Conservation (phyloP, 768 basidiomycete genomes). For the Hypsizygus marmoreus region DNA sequence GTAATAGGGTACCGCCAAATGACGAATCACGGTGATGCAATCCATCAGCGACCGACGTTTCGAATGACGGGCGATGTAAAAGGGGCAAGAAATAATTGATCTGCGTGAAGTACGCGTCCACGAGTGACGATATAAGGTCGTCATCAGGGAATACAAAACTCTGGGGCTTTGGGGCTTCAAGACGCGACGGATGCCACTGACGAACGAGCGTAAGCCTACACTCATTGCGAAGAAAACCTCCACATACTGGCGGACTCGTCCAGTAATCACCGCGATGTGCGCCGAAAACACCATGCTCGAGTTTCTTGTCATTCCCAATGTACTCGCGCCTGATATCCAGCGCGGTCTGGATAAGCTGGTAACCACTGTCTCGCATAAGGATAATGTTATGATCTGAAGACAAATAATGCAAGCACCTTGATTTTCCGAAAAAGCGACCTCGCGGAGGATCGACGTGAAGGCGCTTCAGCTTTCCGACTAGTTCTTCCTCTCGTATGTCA, state of each 20-base stretch:
- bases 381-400: neutral
- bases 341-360: constrained; percentile 54
- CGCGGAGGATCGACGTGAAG: constrained; percentile 39
- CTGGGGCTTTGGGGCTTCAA: constrained; percentile 23
- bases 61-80: constrained; percentile 74
- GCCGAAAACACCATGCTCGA: constrained; percentile 22
- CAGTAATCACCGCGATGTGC: constrained; percentile 50
- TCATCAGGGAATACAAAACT: constrained; percentile 49
- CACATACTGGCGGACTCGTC: constrained; percentile 26
- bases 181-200: constrained; percentile 35
- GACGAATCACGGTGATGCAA: constrained; percentile 49
- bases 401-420: constrained; percentile 30
- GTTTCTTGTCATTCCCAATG: constrained; percentile 36
- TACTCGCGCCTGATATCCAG: constrained; percentile 59
- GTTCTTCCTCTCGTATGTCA: constrained; percentile 28
- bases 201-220: neutral
- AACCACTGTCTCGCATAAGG: constrained; percentile 35
- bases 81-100: constrained; percentile 62
- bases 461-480: constrained; percentile 33
- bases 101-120: constrained; percentile 66
- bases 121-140: constrained; percentile 54
- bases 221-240: neutral
- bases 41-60: constrained; percentile 46
- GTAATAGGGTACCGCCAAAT: constrained; percentile 55
- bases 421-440: constrained; percentile 51